Percentiles rank a stretch among this genome's conserved stretches.
These are phyloP conservation scores for Gnomoniopsis smithogilvyi DNA, from an alignment of 2,329 filamentous ascomycete genomes.

Conservation along the genomic window DNA sequence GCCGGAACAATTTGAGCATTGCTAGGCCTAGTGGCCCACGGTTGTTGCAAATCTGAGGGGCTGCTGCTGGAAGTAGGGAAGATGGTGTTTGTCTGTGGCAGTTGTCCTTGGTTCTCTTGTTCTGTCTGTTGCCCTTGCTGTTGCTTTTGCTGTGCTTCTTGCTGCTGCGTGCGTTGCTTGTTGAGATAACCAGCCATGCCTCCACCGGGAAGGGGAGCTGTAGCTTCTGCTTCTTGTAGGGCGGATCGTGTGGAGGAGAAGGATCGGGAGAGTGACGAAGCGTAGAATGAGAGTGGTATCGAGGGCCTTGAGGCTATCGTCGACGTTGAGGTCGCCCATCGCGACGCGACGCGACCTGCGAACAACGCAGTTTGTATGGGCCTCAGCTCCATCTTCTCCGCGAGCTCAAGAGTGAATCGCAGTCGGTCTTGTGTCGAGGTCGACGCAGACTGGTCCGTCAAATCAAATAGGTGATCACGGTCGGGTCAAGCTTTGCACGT, in stretches of 20 bases:
- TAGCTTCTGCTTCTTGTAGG: constrained; percentile 10
- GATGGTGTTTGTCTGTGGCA: not conserved
- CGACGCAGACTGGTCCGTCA: not conserved
- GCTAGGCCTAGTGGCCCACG: no score
- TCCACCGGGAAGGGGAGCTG: not conserved
- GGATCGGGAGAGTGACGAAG: not conserved
- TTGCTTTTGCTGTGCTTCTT: not conserved
- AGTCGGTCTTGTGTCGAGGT: not conserved
- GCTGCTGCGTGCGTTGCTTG: not conserved
- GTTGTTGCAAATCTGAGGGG: no score
- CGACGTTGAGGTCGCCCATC: not conserved
- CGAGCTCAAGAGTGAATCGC: not conserved
- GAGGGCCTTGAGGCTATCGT: not conserved
- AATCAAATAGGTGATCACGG: no score
- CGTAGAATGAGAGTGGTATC: not conserved
- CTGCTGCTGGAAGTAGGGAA: not conserved
- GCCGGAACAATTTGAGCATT: no score
- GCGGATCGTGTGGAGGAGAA: constrained; percentile 8
- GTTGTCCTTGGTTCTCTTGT: not conserved
- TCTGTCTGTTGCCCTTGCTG: not conserved
- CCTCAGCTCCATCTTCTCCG: constrained; percentile 15
- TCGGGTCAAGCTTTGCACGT: not conserved
- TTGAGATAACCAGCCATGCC: constrained; percentile 2
- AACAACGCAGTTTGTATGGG: constrained; percentile 10
- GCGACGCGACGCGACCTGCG: constrained; percentile 14